Percentiles rank a stretch among this genome's conserved stretches.
Conservation (phyloP, 306 rosid species). For the Acmispon strigosus region DNA sequence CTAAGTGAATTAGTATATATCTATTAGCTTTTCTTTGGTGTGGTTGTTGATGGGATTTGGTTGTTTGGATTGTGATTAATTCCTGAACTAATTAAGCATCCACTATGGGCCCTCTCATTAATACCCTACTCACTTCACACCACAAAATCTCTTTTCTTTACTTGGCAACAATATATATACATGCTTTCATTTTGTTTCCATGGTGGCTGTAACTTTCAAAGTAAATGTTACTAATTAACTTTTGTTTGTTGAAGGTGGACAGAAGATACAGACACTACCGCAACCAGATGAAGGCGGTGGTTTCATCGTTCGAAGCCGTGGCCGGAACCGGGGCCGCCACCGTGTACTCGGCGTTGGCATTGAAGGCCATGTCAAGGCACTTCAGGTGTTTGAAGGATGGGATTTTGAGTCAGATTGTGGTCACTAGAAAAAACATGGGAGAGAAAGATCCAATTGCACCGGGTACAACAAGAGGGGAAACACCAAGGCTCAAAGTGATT, state of each 20-base stretch:
- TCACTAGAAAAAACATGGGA: conserved; percentile 59
- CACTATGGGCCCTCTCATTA: conserved; percentile 50
- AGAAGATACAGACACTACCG: conserved; percentile 86
- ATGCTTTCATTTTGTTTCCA: too few species aligned
- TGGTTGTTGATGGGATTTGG: conserved; percentile 25
- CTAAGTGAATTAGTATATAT: conserved; percentile 6
- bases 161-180: too few species aligned
- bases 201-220: background rate
- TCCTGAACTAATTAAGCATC: conserved; percentile 37
- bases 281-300: conserved; percentile 79
- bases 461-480: conserved; percentile 68
- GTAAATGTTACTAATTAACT: background rate
- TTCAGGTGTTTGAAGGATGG: conserved; percentile 74
- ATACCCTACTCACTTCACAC: conserved; percentile 14
- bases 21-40: conserved; percentile 18
- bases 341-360: conserved; percentile 77
- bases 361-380: conserved; percentile 83
- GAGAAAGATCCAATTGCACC: conserved; percentile 70
- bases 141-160: too few species aligned
- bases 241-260: conserved; percentile 46
- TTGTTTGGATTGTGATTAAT: conserved; percentile 14
- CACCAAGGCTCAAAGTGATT: conserved; percentile 66
- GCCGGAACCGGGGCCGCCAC: conserved; percentile 65
- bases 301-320: conserved; percentile 57
- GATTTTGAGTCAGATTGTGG: conserved; percentile 48